A percentile compares a stretch with the other conserved stretches of the same genome.
Conservation (phyloP, 1,284 basidiomycete genomes). For the Sanghuangporus sanghuang region DNA sequence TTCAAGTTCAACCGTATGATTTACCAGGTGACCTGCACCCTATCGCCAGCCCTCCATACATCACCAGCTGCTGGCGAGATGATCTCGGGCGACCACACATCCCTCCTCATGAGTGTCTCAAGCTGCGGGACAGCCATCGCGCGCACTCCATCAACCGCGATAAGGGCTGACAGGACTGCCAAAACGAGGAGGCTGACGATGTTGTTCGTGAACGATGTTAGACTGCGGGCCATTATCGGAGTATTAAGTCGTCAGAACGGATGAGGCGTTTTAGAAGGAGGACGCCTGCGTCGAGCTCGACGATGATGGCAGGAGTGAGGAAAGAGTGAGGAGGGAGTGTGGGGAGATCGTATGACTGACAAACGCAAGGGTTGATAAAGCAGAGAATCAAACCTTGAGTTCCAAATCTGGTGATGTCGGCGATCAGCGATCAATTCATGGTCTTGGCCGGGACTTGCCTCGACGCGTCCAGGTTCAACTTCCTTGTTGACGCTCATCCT, state of each 20-base stretch:
- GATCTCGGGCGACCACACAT: slow-evolving; percentile 45
- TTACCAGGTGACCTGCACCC: slow-evolving; percentile 42
- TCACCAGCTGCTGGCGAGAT: slow-evolving; percentile 32
- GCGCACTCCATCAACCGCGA: slow-evolving; percentile 4
- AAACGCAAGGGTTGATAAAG: background rate
- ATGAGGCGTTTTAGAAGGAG: background rate
- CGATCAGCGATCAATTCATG: no score
- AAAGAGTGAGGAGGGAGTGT: background rate
- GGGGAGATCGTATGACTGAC: background rate
- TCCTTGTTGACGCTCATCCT: no score
- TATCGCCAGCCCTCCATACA: slow-evolving; percentile 38
- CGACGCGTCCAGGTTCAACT: no score
- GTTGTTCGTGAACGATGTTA: background rate
- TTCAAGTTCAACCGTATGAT: slow-evolving; percentile 13
- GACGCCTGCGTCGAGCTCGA: slow-evolving; percentile 2
- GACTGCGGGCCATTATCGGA: slow-evolving; percentile 4
- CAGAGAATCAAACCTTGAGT: slow-evolving; percentile 3
- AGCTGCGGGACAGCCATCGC: slow-evolving; percentile 5
- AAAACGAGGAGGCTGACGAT: slow-evolving; percentile 9
- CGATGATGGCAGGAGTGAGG: background rate
- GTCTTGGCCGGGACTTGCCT: no score
- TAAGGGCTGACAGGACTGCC: slow-evolving; percentile 8
- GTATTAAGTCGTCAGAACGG: background rate
- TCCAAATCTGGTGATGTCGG: background rate
- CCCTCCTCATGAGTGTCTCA: slow-evolving; percentile 25